These are phyloP conservation scores for Macadamia integrifolia DNA, from an alignment of 164 flowering plant species.

Conservation along the genomic window DNA sequence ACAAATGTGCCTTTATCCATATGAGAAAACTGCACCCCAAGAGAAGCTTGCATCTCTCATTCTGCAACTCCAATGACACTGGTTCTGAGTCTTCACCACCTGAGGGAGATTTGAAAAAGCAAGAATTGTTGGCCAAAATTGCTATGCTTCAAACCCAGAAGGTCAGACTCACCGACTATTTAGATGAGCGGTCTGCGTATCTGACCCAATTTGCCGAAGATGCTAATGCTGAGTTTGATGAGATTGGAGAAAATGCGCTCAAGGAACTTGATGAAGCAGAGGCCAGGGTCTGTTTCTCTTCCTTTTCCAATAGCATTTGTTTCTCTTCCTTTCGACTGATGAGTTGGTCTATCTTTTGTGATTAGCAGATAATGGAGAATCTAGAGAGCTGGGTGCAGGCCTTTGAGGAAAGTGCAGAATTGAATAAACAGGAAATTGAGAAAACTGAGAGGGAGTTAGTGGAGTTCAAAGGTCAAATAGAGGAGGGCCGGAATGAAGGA, in stretches of 20 bases:
- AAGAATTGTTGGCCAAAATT: conserved; percentile 69
- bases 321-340: conserved; percentile 4
- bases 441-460: conserved; percentile 46
- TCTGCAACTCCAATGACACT: conserved; percentile 32
- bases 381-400: conserved; percentile 65
- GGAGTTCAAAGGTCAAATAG: conserved; percentile 61
- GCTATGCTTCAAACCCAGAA: conserved; percentile 80
- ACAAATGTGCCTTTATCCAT: conserved; percentile 18
- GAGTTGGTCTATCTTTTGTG: conserved; percentile 19
- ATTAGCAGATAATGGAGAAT: conserved; percentile 71
- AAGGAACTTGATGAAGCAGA: conserved; percentile 71
- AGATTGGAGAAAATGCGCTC: conserved; percentile 69
- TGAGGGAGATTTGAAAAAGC: conserved; percentile 62
- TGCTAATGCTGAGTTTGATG: conserved; percentile 73
- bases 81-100: conserved; percentile 29
- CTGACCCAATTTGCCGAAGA: conserved; percentile 77
- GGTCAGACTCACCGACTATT: conserved; percentile 67
- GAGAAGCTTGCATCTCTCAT: conserved; percentile 24
- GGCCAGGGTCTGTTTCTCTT: conserved; percentile 43
- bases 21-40: conserved; percentile 19
- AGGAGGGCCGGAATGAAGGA: conserved; percentile 64
- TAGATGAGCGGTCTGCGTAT: conserved; percentile 71
- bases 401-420: conserved; percentile 59
- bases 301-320: neutral
- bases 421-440: conserved; percentile 51